A percentile compares a stretch with the other conserved stretches of the same genome.
Evolutionary conservation across 176 grass and related monocot genomes (phyloP).

Genomic region (Tillandsia leiboldiana): DNA sequence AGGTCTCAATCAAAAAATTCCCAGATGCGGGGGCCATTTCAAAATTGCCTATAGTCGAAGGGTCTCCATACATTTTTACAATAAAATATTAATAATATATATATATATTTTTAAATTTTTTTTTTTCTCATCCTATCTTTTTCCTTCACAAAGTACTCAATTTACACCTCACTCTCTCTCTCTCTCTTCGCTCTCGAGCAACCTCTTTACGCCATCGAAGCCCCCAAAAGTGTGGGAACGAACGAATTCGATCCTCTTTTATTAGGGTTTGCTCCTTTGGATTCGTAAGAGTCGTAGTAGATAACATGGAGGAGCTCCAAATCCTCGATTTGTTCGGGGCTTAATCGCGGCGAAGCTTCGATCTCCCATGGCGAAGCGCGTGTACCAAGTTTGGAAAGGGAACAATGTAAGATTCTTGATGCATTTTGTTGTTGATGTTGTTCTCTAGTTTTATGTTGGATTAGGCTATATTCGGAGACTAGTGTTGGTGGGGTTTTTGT

Average conservation of each 20-base stretch:
- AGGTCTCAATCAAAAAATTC: too few relatives aligned
- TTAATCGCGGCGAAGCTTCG: slow-evolving; percentile 2
- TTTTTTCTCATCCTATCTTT: neutral
- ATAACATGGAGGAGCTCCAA: slow-evolving; percentile 16
- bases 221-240: neutral
- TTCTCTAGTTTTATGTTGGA: slow-evolving; percentile 2
- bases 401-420: slow-evolving; percentile 57
- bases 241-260: neutral
- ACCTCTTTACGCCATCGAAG: neutral
- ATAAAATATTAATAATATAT: neutral
- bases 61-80: neutral
- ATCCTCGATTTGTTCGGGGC: slow-evolving; percentile 10
- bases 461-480: slow-evolving; percentile 16
- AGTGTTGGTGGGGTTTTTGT: neutral
- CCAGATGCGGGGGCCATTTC: too few relatives aligned
- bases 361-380: slow-evolving; percentile 59
- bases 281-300: neutral
- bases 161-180: slow-evolving; percentile 1
- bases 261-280: slow-evolving; percentile 2
- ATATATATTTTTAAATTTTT: neutral
- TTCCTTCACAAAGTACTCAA: slow-evolving; percentile 8
- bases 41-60: too few relatives aligned
- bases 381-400: slow-evolving; percentile 71
- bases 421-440: slow-evolving; percentile 8
- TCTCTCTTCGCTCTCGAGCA: slow-evolving; percentile 5